Base-by-base conservation (phyloP, 2,329 filamentous ascomycete species). In the Sordariomycetes sp. region DNA sequence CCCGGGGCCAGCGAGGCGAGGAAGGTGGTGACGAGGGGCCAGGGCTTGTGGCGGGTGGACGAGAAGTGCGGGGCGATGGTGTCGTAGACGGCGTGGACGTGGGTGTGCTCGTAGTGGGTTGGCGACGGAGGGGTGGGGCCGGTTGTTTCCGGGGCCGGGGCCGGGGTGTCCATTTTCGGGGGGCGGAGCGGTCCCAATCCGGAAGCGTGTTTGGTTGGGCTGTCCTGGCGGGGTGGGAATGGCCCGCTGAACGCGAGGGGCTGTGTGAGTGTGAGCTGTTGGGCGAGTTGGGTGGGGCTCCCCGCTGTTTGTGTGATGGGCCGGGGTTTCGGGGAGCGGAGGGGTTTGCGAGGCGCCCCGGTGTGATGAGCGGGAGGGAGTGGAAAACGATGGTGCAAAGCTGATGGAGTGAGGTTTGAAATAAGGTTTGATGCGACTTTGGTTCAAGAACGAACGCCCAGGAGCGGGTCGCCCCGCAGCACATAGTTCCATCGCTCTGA, bases 21-120 rank as follows among this genome's bases (percentile, higher is more conserved):
- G 70, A 97, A 97, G 40, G 77, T 76, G 62, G 91, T 83, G 59
- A 97, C 89, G 64, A 95, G 87, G 24, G 94, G 94, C 94, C 94
- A 99, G 61, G 94, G 91, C 83, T 85, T 85, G 75, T 87, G 82
- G 61, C 85, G 82, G 24, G 89, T 93, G 18, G 87, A 83, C 14
- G 88, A 92, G 75, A 94, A 94, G 75, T 94, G 89, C 40, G 85
- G 80, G 37, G 89, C 89, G 68, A 94, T 94, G 66, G 88, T 81
- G 71, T 92, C 89, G 76, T 99, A 99, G 62, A 99, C 89, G 59
- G 83, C 77, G 72, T 99, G 94, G 59, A 99, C 94, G 73, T 97
- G 89, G 63, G 86, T 75, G 62, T 86, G 80, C 74, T 99, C 94
- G 74, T 96, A 97, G 35, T 73, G 70, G 61, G 80, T 78, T 35